Evolutionary conservation across 2,329 filamentous ascomycete genomes (phyloP), one percentile per base, ranked within the genome.

Genomic region (Hymenotorrendiella dingleyae): DNA sequence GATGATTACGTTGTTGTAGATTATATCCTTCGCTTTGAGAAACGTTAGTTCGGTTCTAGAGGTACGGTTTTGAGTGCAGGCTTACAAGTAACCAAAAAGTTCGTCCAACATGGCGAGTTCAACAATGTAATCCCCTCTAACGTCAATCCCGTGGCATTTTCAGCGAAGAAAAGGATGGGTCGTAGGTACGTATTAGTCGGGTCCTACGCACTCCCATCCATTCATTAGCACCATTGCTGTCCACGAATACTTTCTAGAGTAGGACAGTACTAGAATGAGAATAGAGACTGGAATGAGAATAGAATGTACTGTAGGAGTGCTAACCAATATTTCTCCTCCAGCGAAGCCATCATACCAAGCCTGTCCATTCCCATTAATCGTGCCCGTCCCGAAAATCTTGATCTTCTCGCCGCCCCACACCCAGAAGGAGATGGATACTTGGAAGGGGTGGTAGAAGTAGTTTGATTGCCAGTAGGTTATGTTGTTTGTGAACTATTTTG

Each of bases 391-490:
- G 43, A 70, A 76, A 50, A 82, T 78, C 48, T 71, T 74, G 56
- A 82, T 75, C 48, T 78, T 65, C 48, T 74, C 69, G 9, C 78
- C 78, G 42, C 77, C 76, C 76, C 76, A 82, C 38, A 78, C 73
- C 72, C 75, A 80, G 54, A 80, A 81, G 43, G 76, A 76, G 42
- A 80, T 73, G 3, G 71, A 76, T 48, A 70, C 70, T 44, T 73
- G 70, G 55, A 72, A 73, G 8, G 62, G 61, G 40, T 72, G 70
- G 47, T 67, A 71, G 56, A 71, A 73, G 55, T 72, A 63, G 53
- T 73, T 72, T 21, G 58, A 61, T 59, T 72, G 69, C 82, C 82
- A 85, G 63, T 84, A 84, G 50, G 77, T 72, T 4, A 78, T 78
- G 57, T 85, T 76, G 39, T 79, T 71, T 43, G 73, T 76, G 63